Base-by-base conservation (phyloP, 2,329 filamentous ascomycete species). In the Elsinoe australis region DNA sequence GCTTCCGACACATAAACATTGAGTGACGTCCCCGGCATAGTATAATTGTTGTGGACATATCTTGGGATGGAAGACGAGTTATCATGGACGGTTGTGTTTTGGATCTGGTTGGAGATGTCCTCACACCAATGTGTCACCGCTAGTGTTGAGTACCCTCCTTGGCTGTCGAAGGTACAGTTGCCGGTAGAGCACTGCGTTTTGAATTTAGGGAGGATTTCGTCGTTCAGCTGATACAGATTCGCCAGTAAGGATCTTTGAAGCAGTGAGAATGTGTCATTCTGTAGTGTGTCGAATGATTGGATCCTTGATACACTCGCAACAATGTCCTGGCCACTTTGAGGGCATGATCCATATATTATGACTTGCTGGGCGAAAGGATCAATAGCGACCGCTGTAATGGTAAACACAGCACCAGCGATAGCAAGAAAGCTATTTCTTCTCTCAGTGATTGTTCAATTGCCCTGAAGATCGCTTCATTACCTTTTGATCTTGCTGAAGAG, bases 311-410 rank as follows among this genome's bases (percentile, higher is more conserved):
- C 10, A 6, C 10, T 15, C n/a, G 39, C 39, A 8, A 17, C 12
- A 7, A 15, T 19, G 8, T 2, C 22, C 2, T 5, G n/a, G 17
- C 18, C 39, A 10, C 3, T 31, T 14, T 10, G 10, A 12, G 22
- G 26, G 22, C 39, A 44, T 3, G 14, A 9, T 31, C 18, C 22
- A n/a, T 44, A 44, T 7, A 14, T 9, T 2, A 44, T 17, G 5
- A 28, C n/a, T n/a, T 44, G 39, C 19, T 44, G 22, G n/a, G 26
- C 39, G 22, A 44, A 29, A 5, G 39, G 39, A 12, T 31, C 26
- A 5, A 44, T 24, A 4, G 22, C 39, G 15, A 44, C 12, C 3
- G 39, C 39, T 6, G 31, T 12, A 7, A 44, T 29, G 9, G 21
- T 24, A 24, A 44, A 15, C 2, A 44, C 17, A 3, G 39, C 39